These are phyloP conservation scores for Volvox carteri DNA, from an alignment of 163 green algal species.

Conservation along the genomic window DNA sequence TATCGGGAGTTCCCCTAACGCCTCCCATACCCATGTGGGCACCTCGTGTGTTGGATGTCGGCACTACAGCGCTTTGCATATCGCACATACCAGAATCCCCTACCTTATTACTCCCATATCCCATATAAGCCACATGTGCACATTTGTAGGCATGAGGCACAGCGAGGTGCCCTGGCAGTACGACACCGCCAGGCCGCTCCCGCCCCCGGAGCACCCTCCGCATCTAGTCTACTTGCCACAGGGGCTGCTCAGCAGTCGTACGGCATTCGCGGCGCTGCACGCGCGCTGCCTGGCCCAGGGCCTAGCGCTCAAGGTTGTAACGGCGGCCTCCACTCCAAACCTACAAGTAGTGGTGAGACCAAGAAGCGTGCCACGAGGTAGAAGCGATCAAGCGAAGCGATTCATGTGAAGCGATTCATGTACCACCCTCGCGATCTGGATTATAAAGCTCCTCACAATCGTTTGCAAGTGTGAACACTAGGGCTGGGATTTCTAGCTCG, in stretches of 20 bases:
- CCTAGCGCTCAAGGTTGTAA: not conserved
- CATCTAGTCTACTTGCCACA: not conserved
- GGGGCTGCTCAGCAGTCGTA: not conserved
- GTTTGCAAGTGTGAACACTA: too few species aligned
- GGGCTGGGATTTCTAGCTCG: too few species aligned
- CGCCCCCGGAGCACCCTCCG: not conserved
- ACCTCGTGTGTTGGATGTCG: too few species aligned
- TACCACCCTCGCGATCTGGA: too few species aligned
- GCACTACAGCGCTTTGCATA: too few species aligned
- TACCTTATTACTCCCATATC: not conserved
- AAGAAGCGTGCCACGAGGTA: not conserved
- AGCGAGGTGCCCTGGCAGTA: not conserved
- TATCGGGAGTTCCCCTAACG: too few species aligned
- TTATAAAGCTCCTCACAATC: too few species aligned
- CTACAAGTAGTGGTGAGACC: not conserved
- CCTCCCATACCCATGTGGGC: too few species aligned
- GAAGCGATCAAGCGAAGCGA: too few species aligned
- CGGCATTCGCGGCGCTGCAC: not conserved
- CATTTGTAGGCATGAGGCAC: not conserved
- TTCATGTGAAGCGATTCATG: too few species aligned
- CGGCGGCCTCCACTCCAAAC: slow-evolving; percentile 7
- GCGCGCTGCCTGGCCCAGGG: not conserved
- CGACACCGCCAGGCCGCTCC: not conserved
- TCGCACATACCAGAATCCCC: too few species aligned
- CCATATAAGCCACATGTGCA: not conserved